Evolutionary conservation across 495 filamentous ascomycete species (phyloP).

Genomic region (Penicillium atrosanguineum): DNA sequence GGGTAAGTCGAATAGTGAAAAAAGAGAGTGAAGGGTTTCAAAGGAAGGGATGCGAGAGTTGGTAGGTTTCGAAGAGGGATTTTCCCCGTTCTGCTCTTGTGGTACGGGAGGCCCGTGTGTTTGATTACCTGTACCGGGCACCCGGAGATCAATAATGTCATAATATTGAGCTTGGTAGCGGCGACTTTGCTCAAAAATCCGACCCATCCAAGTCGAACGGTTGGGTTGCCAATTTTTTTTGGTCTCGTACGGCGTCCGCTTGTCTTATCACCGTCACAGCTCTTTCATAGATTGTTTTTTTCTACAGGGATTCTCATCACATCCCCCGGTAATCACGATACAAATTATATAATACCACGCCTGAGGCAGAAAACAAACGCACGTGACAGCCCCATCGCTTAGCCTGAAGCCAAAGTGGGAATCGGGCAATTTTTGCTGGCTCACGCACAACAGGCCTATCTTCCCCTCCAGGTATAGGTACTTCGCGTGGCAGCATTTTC

Average conservation of each 20-base stretch:
- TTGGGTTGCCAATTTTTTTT: neutral
- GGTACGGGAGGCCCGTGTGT: conserved; percentile 1
- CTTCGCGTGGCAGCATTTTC: conserved; percentile 45
- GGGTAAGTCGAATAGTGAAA: conserved; percentile 13
- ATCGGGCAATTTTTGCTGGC: conserved; percentile 36
- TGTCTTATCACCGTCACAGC: neutral
- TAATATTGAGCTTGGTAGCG: conserved; percentile 5
- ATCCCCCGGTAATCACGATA: neutral
- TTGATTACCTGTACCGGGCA: conserved; percentile 2
- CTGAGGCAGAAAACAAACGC: conserved; percentile 12
- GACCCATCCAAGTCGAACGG: neutral
- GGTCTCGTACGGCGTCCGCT: neutral
- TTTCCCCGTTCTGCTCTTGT: conserved; percentile 21
- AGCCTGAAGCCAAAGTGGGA: conserved; percentile 36
- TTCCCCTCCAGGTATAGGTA: conserved; percentile 31
- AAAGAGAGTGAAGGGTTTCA: conserved; percentile 25
- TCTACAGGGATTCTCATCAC: neutral
- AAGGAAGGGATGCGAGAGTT: conserved; percentile 16
- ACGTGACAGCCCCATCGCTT: conserved; percentile 41
- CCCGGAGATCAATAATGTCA: conserved; percentile 5
- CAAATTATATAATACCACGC: neutral
- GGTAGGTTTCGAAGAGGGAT: conserved; percentile 16
- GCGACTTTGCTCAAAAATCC: neutral
- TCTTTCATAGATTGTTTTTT: neutral
- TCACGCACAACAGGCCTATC: conserved; percentile 43